Base-by-base conservation (phyloP, 371 early-diverging fungal genomes). In the Mortierella sp. region DNA sequence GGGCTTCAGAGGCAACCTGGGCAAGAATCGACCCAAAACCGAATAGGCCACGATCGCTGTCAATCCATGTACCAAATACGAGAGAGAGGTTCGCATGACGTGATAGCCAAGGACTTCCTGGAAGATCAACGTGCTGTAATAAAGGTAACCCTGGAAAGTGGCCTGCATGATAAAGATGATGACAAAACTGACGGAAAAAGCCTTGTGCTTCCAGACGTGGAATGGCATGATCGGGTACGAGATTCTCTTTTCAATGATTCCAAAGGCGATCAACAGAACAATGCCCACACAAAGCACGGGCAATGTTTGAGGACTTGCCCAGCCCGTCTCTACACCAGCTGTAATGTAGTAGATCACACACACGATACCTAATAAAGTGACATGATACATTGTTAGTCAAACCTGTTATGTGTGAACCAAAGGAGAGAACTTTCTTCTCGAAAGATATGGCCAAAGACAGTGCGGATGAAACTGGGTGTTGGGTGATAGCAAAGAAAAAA, bases 151-250 rank as follows among this genome's bases (percentile, higher is more conserved):
- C 46, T 79, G 80, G 70, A 79, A 79, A 4, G 66, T 51, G 1
- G 80, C 80, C 57, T 72, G 73, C 70, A 72, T 69, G 37, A 63
- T 72, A 48, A 79, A 79, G 43, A 73, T 73, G 21, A 79, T 37
- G 4, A 55, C 66, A 28, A 79, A 79, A 29, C 80, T 79, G 45
- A n/a, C 46, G 14, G 73, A 25, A 57, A 79, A 79, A 43, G 69
- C 73, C 1, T 60, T 59, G 62, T 73, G 69, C 46, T 69, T 79
- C 80, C 80, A 79, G 61, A 79, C 66, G 30, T 73, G 80, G 64
- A 79, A 73, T n/a, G 80, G 80, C 80, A 79, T 79, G 58, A 79
- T 79, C 0, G 73, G 80, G 56, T 79, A 70, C 0, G 80, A 64
- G 63, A 73, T 73, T 5, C 64, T 65, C 52, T 57, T 64, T 60